These are phyloP conservation scores for Davidsoniella australis DNA, from an alignment of 2,329 filamentous ascomycete genomes.

Conservation along the genomic window DNA sequence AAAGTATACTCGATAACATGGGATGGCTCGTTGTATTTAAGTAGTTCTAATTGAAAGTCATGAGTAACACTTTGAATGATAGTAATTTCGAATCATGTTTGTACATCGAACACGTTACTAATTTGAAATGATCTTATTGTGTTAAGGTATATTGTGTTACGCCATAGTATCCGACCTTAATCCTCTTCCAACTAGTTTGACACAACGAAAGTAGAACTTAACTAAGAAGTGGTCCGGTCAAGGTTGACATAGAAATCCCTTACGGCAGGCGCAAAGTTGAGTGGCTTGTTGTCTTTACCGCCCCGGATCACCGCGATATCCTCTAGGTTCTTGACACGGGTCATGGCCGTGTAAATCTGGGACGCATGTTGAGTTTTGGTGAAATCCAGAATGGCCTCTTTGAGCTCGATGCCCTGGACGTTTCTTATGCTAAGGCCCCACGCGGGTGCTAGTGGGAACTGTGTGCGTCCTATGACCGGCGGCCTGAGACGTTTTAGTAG, in stretches of 20 bases:
- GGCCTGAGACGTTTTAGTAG: neutral
- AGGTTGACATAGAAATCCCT: too few species aligned
- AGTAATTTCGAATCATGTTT: too few species aligned
- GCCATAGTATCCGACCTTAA: too few species aligned
- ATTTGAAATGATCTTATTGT: too few species aligned
- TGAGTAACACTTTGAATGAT: too few species aligned
- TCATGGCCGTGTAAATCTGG: neutral
- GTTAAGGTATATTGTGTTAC: too few species aligned
- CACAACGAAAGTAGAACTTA: slow-evolving; percentile 1
- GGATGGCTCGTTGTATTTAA: too few species aligned
- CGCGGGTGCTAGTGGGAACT: neutral
- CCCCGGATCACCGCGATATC: neutral
- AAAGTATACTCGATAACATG: too few species aligned
- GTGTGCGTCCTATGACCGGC: neutral
- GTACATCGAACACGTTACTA: too few species aligned
- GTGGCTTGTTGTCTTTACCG: neutral
- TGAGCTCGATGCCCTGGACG: neutral
- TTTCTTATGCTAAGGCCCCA: neutral
- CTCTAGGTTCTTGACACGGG: neutral
- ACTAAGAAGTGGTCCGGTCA: neutral
- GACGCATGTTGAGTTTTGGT: neutral
- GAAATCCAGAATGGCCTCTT: neutral
- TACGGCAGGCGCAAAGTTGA: too few species aligned
- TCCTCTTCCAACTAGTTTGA: too few species aligned
- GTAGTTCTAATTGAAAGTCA: too few species aligned